Conservation (phyloP, 768 basidiomycete genomes). For the Daedaleopsis nitida region DNA sequence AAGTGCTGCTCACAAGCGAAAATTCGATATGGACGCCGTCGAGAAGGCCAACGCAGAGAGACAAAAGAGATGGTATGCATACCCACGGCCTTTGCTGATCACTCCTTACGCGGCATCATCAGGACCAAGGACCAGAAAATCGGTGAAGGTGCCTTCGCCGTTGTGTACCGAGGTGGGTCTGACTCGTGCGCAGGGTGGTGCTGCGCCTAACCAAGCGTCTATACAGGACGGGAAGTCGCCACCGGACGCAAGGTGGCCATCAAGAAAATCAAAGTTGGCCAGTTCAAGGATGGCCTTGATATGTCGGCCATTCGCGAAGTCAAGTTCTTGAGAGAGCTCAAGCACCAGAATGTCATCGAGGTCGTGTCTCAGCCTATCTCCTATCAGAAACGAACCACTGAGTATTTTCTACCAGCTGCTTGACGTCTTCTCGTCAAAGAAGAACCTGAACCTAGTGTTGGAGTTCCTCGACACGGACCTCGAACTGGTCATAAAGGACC, state of each 20-base stretch:
- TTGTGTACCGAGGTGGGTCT: constrained; percentile 83
- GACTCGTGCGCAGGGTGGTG: constrained; percentile 2
- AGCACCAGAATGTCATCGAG: constrained; percentile 94
- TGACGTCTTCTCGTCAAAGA: constrained; percentile 96
- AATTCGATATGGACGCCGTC: constrained; percentile 71
- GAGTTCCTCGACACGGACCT: constrained; percentile 97
- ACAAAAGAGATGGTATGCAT: constrained; percentile 66
- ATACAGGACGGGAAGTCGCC: constrained; percentile 67
- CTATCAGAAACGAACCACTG: background rate
- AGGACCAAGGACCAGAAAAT: constrained; percentile 84
- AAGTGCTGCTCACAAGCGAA: too few species aligned
- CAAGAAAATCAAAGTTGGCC: constrained; percentile 97
- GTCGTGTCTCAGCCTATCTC: constrained; percentile 41
- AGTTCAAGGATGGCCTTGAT: constrained; percentile 97
- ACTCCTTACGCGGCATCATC: constrained; percentile 5
- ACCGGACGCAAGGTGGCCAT: constrained; percentile 90
- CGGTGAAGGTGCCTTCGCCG: constrained; percentile 94
- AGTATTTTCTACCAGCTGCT: constrained; percentile 61
- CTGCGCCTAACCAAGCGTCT: constrained; percentile 5
- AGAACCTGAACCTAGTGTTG: constrained; percentile 94
- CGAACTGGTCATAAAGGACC: constrained; percentile 95
- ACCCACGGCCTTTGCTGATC: background rate
- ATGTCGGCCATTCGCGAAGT: constrained; percentile 99
- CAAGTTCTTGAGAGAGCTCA: constrained; percentile 92
- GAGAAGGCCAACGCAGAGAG: constrained; percentile 75